Evolutionary conservation across 2,329 filamentous ascomycete genomes (phyloP), one percentile per base, ranked within the genome.

Genomic region (Fusarium buxicola): DNA sequence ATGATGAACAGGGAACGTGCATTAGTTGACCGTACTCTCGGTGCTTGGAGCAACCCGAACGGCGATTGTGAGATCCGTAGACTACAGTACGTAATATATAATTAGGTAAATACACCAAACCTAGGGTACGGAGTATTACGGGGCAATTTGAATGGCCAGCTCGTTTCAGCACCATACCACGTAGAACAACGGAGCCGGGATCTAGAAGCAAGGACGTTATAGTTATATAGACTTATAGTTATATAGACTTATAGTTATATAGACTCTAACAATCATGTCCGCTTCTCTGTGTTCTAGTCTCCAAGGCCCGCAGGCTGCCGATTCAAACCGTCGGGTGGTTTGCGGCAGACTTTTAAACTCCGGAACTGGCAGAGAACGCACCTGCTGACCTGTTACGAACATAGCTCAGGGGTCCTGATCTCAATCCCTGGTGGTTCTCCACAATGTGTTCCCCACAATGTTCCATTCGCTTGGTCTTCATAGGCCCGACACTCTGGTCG

Each of bases 21-120:
- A 51, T 43, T 43, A 43, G 48, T 30, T 28, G 21, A 51, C 49
- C 49, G 34, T 35, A 16, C 13, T n/a, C 39, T 45, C 39, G 49
- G 49, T 34, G 39, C 25, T 45, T 35, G 24, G 30, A 13, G 16
- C 13, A 15, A 15, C n/a, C 30, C 21, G 40, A 13, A 25, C 16
- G 40, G n/a, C n/a, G n/a, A n/a, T n/a, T n/a, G n/a, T n/a, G n/a
- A n/a, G n/a, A n/a, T n/a, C n/a, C n/a, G n/a, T n/a, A n/a, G n/a
- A n/a, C n/a, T n/a, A n/a, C n/a, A n/a, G n/a, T n/a, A n/a, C n/a
- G n/a, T n/a, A n/a, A n/a, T n/a, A n/a, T n/a, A n/a, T n/a, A n/a
- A 27, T 28, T 10, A 10, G 24, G 13, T 15, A 41, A 40, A n/a
- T n/a, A n/a, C n/a, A n/a, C n/a, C n/a, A n/a, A n/a, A n/a, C n/a